These are phyloP conservation scores for Exophiala lecanii-corni DNA, from an alignment of 2,329 filamentous ascomycete genomes.

Conservation along the genomic window DNA sequence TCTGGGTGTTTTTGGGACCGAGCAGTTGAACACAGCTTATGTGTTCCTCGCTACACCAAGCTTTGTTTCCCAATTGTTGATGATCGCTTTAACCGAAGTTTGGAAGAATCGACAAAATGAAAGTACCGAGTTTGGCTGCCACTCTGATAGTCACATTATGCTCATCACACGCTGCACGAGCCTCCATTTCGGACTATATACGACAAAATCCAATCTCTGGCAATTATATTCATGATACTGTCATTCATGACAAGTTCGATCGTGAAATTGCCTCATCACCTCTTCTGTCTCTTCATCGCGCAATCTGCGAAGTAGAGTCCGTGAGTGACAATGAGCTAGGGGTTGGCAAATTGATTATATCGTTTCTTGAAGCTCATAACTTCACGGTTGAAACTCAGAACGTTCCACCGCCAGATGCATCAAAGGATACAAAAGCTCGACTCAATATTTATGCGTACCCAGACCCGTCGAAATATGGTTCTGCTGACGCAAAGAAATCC, in stretches of 20 bases:
- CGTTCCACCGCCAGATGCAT: conserved; percentile 29
- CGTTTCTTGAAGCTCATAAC: conserved; percentile 58
- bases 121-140: too few species aligned
- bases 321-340: conserved; percentile 64
- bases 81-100: too few species aligned
- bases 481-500: conserved; percentile 8
- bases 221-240: too few species aligned
- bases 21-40: too few species aligned
- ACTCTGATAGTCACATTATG: too few species aligned
- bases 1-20: too few species aligned
- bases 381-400: conserved; percentile 61
- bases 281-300: conserved; percentile 68
- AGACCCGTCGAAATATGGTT: conserved; percentile 25
- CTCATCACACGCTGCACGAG: too few species aligned
- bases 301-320: conserved; percentile 70
- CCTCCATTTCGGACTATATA: too few species aligned
- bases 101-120: too few species aligned
- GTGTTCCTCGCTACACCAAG: too few species aligned
- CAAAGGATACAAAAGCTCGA: conserved; percentile 39
- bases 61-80: too few species aligned
- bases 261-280: conserved; percentile 39
- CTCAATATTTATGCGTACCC: conserved; percentile 75
- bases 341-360: conserved; percentile 64
- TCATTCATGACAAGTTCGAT: conserved; percentile 26
- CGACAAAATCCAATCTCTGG: not conserved